phyloP scores from a whole-genome alignment of 2,329 filamentous ascomycete species.

The Didymella glomerata region DNA sequence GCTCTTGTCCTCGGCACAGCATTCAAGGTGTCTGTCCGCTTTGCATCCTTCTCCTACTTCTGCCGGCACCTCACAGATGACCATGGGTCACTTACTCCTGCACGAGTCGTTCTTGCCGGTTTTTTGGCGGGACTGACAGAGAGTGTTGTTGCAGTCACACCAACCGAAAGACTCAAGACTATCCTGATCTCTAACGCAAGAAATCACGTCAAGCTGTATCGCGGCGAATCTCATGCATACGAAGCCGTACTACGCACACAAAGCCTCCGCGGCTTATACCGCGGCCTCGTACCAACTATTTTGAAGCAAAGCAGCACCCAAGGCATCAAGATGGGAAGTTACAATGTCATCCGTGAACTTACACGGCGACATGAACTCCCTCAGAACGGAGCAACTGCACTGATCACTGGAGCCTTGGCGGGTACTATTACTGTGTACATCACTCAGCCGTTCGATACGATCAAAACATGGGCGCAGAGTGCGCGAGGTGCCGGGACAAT shows the following conservation, averaged over 20 bases:
- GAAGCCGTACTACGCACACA: constrained; percentile 49
- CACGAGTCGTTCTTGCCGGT: constrained; percentile 39
- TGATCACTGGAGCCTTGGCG: constrained; percentile 41
- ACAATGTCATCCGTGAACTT: constrained; percentile 58
- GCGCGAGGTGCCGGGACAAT: constrained; percentile 36
- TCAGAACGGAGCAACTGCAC: constrained; percentile 35
- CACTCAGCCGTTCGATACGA: constrained; percentile 56
- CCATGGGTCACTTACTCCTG: constrained; percentile 35
- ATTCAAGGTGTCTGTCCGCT: constrained; percentile 45
- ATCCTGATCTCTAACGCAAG: constrained; percentile 46
- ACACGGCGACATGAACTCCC: constrained; percentile 29
- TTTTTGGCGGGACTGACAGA: constrained; percentile 40
- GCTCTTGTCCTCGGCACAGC: constrained; percentile 41
- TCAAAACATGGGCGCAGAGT: constrained; percentile 54
- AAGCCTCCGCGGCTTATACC: constrained; percentile 56
- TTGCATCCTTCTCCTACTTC: constrained; percentile 44
- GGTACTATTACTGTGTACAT: constrained; percentile 51
- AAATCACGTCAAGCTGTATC: constrained; percentile 31
- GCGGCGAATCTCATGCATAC: constrained; percentile 30
- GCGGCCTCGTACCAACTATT: constrained; percentile 57
- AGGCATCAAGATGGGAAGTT: constrained; percentile 59
- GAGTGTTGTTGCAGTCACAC: constrained; percentile 42
- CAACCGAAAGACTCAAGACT: constrained; percentile 45
- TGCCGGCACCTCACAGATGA: constrained; percentile 39
- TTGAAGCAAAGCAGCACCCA: constrained; percentile 60